These are phyloP conservation scores for Pythium sp. DNA, from an alignment of 352 stramenopile genomes.

Conservation along the genomic window DNA sequence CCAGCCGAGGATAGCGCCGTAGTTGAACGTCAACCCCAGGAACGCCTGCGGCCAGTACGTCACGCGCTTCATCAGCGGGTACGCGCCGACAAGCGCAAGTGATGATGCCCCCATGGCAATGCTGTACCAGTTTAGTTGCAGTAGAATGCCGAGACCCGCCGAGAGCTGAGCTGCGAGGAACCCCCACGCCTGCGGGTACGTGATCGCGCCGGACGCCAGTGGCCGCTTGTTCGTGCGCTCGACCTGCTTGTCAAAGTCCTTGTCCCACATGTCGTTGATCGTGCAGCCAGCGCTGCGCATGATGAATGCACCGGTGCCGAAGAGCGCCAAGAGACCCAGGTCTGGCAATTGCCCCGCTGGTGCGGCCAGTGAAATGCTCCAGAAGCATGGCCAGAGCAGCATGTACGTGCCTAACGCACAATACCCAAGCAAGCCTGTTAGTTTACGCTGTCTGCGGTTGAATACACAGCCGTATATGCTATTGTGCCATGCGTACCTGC, in stretches of 20 bases:
- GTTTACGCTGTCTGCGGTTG: background rate
- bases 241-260: slow-evolving; percentile 95
- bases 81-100: slow-evolving; percentile 92
- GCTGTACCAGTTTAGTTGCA: slow-evolving; percentile 95
- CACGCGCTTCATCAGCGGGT: slow-evolving; percentile 98
- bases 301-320: slow-evolving; percentile 91
- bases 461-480: background rate
- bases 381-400: slow-evolving; percentile 96
- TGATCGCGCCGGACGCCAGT: slow-evolving; percentile 90
- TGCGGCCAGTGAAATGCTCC: slow-evolving; percentile 95
- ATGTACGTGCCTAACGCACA: slow-evolving; percentile 86
- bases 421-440: slow-evolving; percentile 1
- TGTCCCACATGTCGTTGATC: slow-evolving; percentile 99
- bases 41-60: slow-evolving; percentile 97
- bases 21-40: slow-evolving; percentile 98
- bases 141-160: slow-evolving; percentile 89
- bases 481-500: slow-evolving; percentile 29
- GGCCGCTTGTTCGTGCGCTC: slow-evolving; percentile 93
- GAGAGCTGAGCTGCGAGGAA: slow-evolving; percentile 95
- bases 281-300: slow-evolving; percentile 98
- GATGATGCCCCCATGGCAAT: slow-evolving; percentile 91
- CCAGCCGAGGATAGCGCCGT: slow-evolving; percentile 95
- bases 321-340: slow-evolving; percentile 73
- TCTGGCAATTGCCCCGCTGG: slow-evolving; percentile 79
- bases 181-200: slow-evolving; percentile 83